Conservation (phyloP, 2,329 filamentous ascomycete species). For the Aspergillus pseudoglaucus region DNA sequence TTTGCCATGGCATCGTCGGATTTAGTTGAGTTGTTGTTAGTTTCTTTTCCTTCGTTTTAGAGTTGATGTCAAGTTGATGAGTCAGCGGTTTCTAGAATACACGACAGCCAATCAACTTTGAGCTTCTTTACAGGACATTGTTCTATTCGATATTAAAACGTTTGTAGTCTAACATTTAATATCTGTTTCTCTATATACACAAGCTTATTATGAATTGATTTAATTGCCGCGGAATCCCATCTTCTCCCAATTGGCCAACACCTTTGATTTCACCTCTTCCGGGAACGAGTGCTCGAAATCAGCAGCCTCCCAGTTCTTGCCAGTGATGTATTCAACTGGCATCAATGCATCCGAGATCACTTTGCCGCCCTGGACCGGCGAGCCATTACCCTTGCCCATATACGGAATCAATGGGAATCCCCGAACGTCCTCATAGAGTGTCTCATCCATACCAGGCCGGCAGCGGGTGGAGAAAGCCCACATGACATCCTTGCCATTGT, state of each 20-base stretch:
- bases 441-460: slow-evolving; percentile 40
- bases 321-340: slow-evolving; percentile 37
- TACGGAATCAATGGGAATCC: slow-evolving; percentile 45
- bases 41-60: neutral
- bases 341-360: slow-evolving; percentile 42
- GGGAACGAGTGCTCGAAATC: slow-evolving; percentile 35
- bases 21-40: neutral
- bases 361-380: slow-evolving; percentile 36
- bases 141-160: neutral
- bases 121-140: too few species aligned
- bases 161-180: neutral
- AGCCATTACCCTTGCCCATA: slow-evolving; percentile 38
- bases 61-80: neutral
- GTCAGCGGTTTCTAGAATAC: neutral
- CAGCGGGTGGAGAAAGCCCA: slow-evolving; percentile 47
- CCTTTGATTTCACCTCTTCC: slow-evolving; percentile 33
- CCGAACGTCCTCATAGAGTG: slow-evolving; percentile 39
- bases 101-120: too few species aligned
- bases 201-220: too few species aligned
- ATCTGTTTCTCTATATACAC: neutral
- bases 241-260: slow-evolving; percentile 25
- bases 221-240: slow-evolving; percentile 20
- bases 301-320: slow-evolving; percentile 24
- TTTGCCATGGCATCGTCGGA: neutral
- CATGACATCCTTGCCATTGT: slow-evolving; percentile 41